A percentile compares a stretch with the other conserved stretches of the same genome.
Evolutionary conservation across 2,329 filamentous ascomycete species (phyloP).

Genomic region (Trichophyton simii): DNA sequence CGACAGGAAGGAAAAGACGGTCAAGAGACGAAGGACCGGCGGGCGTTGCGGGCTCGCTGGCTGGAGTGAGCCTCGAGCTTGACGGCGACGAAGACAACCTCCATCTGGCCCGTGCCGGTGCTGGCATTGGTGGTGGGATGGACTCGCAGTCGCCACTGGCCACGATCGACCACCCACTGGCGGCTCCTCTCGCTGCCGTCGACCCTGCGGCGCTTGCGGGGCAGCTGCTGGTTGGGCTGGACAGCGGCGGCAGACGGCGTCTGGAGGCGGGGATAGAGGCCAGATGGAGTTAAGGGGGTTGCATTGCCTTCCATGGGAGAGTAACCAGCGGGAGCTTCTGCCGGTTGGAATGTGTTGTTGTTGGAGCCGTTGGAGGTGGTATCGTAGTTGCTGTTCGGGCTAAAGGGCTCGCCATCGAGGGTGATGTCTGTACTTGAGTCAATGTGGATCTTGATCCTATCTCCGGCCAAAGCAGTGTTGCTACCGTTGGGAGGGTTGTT

Average conservation of each 20-base stretch:
- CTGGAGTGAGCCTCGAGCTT: conserved; percentile 60
- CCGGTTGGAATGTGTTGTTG: neutral
- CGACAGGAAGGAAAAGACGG: neutral
- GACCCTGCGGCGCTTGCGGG: conserved; percentile 34
- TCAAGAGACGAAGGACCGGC: conserved; percentile 48
- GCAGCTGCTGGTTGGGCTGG: conserved; percentile 11
- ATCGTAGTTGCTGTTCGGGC: neutral
- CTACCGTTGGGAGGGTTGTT: conserved; percentile 43
- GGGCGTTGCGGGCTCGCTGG: conserved; percentile 53
- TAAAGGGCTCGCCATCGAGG: conserved; percentile 26
- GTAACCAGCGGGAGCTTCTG: neutral
- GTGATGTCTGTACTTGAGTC: conserved; percentile 37
- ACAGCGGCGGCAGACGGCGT: neutral
- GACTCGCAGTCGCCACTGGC: conserved; percentile 61
- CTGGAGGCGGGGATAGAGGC: conserved; percentile 1
- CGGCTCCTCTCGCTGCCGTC: conserved; percentile 30
- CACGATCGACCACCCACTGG: conserved; percentile 52
- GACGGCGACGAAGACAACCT: conserved; percentile 62
- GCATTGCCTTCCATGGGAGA: neutral
- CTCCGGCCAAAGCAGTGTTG: conserved; percentile 49
- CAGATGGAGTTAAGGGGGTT: neutral
- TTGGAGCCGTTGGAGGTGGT: neutral
- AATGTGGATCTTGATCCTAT: conserved; percentile 53
- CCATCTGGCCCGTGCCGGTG: conserved; percentile 36
- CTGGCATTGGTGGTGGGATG: conserved; percentile 33